Conservation (phyloP, 768 basidiomycete species). For the Tricholoma terreum region DNA sequence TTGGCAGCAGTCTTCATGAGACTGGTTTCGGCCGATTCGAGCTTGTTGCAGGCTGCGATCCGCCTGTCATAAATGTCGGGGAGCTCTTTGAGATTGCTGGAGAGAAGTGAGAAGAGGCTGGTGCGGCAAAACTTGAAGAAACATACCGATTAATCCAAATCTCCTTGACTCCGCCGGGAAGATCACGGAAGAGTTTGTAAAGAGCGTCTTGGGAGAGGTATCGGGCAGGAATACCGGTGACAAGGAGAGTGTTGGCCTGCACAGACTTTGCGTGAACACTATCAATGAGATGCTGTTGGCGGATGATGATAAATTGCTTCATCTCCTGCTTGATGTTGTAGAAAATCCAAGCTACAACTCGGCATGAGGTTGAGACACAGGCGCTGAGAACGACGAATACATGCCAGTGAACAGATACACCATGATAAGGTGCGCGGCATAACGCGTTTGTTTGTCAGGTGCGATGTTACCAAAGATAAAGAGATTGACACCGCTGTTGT, state of each 20-base stretch:
- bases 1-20: constrained; percentile 77
- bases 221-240: constrained; percentile 82
- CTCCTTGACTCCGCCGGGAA: constrained; percentile 87
- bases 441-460: constrained; percentile 48
- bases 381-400: constrained; percentile 22
- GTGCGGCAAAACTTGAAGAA: not conserved
- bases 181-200: constrained; percentile 63
- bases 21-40: constrained; percentile 83
- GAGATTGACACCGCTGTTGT: constrained; percentile 55
- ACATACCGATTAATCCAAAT: constrained; percentile 88
- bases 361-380: not conserved
- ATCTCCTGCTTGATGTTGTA: constrained; percentile 82
- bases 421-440: constrained; percentile 75
- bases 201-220: constrained; percentile 74
- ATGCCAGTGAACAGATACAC: constrained; percentile 76
- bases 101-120: not conserved
- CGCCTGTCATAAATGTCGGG: constrained; percentile 84
- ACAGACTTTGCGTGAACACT: constrained; percentile 70
- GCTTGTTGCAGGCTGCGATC: constrained; percentile 65
- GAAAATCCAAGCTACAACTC: constrained; percentile 70
- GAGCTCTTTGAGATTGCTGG: constrained; percentile 79
- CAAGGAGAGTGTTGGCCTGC: constrained; percentile 86
- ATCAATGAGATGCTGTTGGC: constrained; percentile 81
- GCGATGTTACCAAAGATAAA: constrained; percentile 84
- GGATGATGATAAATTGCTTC: constrained; percentile 70